Evolutionary conservation across 495 filamentous ascomycete species (phyloP), one percentile per base, ranked within the genome.

Genomic region (Penicillium macrosclerotiorum): DNA sequence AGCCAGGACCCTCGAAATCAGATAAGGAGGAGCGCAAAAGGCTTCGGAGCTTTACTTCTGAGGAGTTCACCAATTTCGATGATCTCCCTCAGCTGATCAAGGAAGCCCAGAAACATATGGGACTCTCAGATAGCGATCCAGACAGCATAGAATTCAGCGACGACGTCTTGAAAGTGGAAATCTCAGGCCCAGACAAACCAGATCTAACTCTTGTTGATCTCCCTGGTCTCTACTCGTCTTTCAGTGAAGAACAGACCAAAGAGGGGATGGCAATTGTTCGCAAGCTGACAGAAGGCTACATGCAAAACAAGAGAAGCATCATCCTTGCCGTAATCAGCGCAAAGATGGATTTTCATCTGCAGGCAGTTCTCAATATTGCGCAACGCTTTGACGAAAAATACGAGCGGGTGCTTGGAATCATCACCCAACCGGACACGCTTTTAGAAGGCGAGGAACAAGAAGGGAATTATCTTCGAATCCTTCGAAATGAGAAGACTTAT

Each of bases 141-240:
- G 6, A 5, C 25, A 29, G 12, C 8, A 9, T 17, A 35, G 23
- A 8, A 4, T 83, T 86, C 43, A 73, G 79, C 0, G 68, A 77
- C 25, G 82, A 88, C 49, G 68, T 88, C 3, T 67, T 89, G 1
- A 76, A 77, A 32, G 64, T 90, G 31, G 78, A 84, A 41, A 80
- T 89, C 5, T 63, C 54, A 1, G 80, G 78, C 0, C 85, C 85
- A 0, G 62, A 71, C 16, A 55, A 77, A 13, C 78, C 79, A 1
- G 78, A 86, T 13, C 62, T 89, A 6, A 84, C 77, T 0, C 52
- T 88, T 0, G 81, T 89, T 3, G 84, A 88, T 47, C 69, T 88
- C 8, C 84, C 85, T 0, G 82, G 83, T 0, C 63, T 88, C 4
- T 80, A 77, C 43, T 67, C 74, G 19, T 62, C 74, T 0, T 64